Conservation (phyloP, 306 rosid genomes). For the Cotoneaster glaucophyllus region DNA sequence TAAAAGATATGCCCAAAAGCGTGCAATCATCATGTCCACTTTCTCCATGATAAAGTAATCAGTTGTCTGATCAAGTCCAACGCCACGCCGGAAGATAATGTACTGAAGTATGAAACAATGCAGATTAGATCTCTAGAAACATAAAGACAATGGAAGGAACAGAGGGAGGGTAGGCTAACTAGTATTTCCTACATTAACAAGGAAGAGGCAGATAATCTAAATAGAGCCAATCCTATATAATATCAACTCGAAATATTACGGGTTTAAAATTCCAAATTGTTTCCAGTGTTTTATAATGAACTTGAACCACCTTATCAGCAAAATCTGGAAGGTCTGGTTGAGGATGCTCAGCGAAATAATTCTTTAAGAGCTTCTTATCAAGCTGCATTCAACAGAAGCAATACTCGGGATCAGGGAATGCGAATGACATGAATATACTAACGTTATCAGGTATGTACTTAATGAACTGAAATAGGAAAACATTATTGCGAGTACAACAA, state of each 20-base stretch:
- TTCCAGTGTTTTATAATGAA: not conserved
- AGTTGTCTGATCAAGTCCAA: constrained; percentile 72
- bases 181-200: not conserved
- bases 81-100: constrained; percentile 81
- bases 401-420: constrained; percentile 5
- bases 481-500: constrained; percentile 21
- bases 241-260: not conserved
- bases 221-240: not conserved
- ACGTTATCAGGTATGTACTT: not conserved
- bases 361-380: constrained; percentile 73
- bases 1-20: constrained; percentile 71
- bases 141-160: not conserved
- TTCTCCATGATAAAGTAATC: constrained; percentile 88
- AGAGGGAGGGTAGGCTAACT: not conserved
- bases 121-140: not conserved
- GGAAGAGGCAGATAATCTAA: not conserved
- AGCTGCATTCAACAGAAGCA: constrained; percentile 50
- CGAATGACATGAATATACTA: constrained; percentile 6
- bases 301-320: constrained; percentile 65
- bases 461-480: not conserved
- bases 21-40: constrained; percentile 81
- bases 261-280: not conserved
- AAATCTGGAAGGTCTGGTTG: constrained; percentile 64
- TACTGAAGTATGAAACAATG: constrained; percentile 45
- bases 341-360: constrained; percentile 57